Evolutionary conservation across 2,329 filamentous ascomycete genomes (phyloP).

Genomic region (Colletotrichum liriopes): DNA sequence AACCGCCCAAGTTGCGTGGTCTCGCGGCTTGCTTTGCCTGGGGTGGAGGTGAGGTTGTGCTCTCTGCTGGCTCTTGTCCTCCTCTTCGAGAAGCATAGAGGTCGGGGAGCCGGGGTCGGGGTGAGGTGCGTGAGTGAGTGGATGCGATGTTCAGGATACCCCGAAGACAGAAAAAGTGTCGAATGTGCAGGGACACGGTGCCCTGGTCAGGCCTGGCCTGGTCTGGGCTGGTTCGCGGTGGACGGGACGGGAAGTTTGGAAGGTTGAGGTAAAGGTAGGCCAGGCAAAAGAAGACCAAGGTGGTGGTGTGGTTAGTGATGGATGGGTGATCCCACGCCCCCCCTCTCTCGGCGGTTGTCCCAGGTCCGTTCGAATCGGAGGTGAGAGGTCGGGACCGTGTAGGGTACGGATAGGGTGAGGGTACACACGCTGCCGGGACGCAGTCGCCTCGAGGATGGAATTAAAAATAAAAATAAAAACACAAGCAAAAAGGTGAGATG

Average conservation of each 20-base stretch:
- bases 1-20: background rate
- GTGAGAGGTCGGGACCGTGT: slow-evolving; percentile 22
- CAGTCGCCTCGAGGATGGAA: background rate
- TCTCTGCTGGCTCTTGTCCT: slow-evolving; percentile 9
- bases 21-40: background rate
- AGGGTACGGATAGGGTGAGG: background rate
- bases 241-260: slow-evolving; percentile 43
- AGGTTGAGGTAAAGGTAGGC: slow-evolving; percentile 37
- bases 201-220: slow-evolving; percentile 34
- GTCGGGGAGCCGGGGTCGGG: slow-evolving; percentile 13
- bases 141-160: slow-evolving; percentile 33
- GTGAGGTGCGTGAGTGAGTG: slow-evolving; percentile 8
- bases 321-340: slow-evolving; percentile 40
- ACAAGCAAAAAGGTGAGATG: background rate
- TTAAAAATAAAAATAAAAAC: too few relatives aligned
- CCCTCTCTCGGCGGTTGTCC: slow-evolving; percentile 28
- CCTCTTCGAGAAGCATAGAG: background rate
- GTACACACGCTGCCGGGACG: background rate
- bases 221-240: slow-evolving; percentile 40
- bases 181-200: slow-evolving; percentile 37
- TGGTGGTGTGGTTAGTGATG: slow-evolving; percentile 42
- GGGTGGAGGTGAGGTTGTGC: background rate
- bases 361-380: slow-evolving; percentile 36
- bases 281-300: slow-evolving; percentile 25
- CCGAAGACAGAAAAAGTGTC: slow-evolving; percentile 18